Evolutionary conservation across 73 alveolate genomes (phyloP), one percentile per base, ranked within the genome.

Genomic region (Breviolum minutum): DNA sequence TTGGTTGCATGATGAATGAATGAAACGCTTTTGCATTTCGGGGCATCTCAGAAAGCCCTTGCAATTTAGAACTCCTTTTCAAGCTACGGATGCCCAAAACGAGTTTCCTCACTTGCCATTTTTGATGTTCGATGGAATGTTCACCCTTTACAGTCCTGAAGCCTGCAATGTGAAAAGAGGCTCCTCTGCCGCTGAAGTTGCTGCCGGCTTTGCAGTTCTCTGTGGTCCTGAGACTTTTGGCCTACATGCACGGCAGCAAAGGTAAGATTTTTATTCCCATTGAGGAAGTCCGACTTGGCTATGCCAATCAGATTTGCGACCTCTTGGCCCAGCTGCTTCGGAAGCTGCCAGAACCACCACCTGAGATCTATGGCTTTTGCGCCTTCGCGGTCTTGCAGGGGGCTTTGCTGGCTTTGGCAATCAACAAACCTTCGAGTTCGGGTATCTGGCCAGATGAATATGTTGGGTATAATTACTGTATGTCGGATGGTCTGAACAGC

Each of bases 251-350:
- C 54, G 3, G 54, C 54, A 40, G 54, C 3, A 40, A 40, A 40
- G 54, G 54, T 3, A 40, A 40, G 54, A 40, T 40, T 40, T 0
- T 40, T 40, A 40, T 40, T 40, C 54, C 54, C 54, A 40, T 40
- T 40, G 54, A 0, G 54, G 54, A 80, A 32, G 32, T 32, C 6
- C 60, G 92, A 20, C 60, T 61, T 17, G 76, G 54, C 48, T 83
- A 83, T 61, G 92, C 92, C 76, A 83, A 61, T 83, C 76, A 83
- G 73, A 60, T 83, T 26, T 61, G 92, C 76, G 92, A 83, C 61
- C 16, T 62, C 5, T 83, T 83, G 92, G 71, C 61, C 19, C 61
- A 24, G 63, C 71, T 83, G 40, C n/a, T 83, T 13, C 61, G 92
- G n/a, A 54, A 61, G 92, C 73, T 83, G 60, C 22, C 76, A 8